Base-by-base conservation (phyloP, 495 filamentous ascomycete genomes). In the Tuber indicum region DNA sequence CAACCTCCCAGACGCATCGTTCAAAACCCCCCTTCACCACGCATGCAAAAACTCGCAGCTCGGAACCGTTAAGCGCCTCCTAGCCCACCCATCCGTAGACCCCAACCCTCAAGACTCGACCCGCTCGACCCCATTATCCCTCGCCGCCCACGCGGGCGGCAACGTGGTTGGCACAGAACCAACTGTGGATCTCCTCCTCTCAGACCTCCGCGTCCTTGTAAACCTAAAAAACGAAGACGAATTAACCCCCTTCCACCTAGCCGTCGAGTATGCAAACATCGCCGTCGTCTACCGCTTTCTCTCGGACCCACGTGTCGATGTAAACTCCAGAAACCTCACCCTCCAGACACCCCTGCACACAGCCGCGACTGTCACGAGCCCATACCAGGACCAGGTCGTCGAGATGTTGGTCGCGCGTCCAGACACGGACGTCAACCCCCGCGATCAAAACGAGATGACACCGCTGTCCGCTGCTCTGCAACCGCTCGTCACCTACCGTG, bases 81-180 rank as follows among this genome's bases (percentile, higher is more conserved):
- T 62, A 32, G 52, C 52, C 52, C 52, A 62, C n/a, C 52, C 52
- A 62, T 62, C 52, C n/a, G 16, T 6, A 62, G n/a, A 62, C 52
- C 52, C 52, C 3, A 62, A 62, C n/a, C n/a, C 52, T 32, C 52
- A 16, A 32, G 52, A 62, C 12, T 26, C n/a, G 52, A 12, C n/a
- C n/a, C 52, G 23, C 52, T 62, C n/a, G n/a, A 62, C 52, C 52
- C 52, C 52, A 62, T 62, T 62, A 62, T 62, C 52, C 52, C n/a
- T 62, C 2, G 52, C 52, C 23, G n/a, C n/a, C 26, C 12, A 14
- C 3, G 3, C 14, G n/a, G n/a, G 52, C n/a, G n/a, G 52, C 12
- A 14, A 0, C 23, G 16, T 4, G 10, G 52, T 10, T 23, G 49
- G 49, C 49, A n/a, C 49, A 62, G 52, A 62, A 62, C 8, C 52